A percentile compares a stretch with the other conserved stretches of the same genome.
Evolutionary conservation across 192 early-diverging fungal genomes (phyloP).

Genomic region (Spinellus fusiger): DNA sequence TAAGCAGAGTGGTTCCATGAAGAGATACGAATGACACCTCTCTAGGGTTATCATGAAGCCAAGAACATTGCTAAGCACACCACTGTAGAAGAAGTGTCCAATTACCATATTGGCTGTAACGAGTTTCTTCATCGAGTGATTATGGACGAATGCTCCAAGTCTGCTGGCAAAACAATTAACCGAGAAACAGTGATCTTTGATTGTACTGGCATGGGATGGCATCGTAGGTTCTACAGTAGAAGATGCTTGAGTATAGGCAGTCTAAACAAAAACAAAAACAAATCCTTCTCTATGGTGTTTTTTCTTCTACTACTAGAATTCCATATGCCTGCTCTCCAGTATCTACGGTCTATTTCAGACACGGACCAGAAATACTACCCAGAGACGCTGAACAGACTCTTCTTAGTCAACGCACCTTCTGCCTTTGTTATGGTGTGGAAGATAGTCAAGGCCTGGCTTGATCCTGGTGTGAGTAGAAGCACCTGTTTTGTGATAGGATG

Average conservation of each 20-base stretch:
- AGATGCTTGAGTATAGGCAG: neutral
- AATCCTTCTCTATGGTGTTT: neutral
- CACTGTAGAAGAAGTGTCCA: conserved; percentile 54
- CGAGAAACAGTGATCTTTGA: conserved; percentile 89
- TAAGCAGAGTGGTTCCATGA: conserved; percentile 28
- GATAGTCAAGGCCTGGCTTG: conserved; percentile 70
- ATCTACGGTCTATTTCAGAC: conserved; percentile 66
- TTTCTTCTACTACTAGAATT: conserved; percentile 35
- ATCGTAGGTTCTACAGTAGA: conserved; percentile 62
- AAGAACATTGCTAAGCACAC: conserved; percentile 57
- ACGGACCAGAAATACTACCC: conserved; percentile 94
- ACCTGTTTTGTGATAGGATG: neutral
- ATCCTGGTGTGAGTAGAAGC: conserved; percentile 56
- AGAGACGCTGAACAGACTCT: conserved; percentile 87
- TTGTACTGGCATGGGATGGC: conserved; percentile 77
- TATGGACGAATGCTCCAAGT: conserved; percentile 75
- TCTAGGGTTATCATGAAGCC: conserved; percentile 55
- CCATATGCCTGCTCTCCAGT: conserved; percentile 61
- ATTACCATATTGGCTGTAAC: conserved; percentile 64
- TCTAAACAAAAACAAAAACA: neutral
- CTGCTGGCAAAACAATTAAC: conserved; percentile 61
- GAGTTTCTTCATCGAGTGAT: conserved; percentile 63
- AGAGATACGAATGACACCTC: neutral
- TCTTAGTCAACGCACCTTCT: conserved; percentile 88
- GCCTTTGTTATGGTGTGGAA: conserved; percentile 84